These are phyloP conservation scores for Wickerhamomyces chambardii DNA, from an alignment of 805 yeast genomes.

Conservation along the genomic window DNA sequence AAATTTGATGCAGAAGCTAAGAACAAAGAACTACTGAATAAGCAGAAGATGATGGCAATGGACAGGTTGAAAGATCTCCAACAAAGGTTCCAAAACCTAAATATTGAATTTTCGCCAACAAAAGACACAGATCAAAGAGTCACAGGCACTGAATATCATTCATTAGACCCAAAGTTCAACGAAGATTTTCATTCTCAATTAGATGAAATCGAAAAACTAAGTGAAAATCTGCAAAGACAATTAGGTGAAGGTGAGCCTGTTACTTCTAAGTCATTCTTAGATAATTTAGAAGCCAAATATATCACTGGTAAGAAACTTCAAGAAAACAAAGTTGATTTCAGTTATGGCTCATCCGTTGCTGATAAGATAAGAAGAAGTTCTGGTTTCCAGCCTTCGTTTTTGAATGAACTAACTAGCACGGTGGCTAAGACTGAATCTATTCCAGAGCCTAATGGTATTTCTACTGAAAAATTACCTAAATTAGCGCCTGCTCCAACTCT, in stretches of 20 bases:
- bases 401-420: constrained; percentile 42
- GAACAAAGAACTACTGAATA: constrained; percentile 45
- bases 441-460: constrained; percentile 6
- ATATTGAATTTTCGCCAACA: constrained; percentile 36
- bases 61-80: constrained; percentile 68
- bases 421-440: constrained; percentile 30
- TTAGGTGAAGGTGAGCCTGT: constrained; percentile 4
- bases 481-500: neutral
- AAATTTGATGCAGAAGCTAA: constrained; percentile 47
- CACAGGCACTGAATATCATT: constrained; percentile 9
- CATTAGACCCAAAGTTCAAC: constrained; percentile 27
- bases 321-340: constrained; percentile 10
- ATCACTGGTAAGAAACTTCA: constrained; percentile 31
- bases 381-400: constrained; percentile 36
- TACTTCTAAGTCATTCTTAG: constrained; percentile 16
- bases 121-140: constrained; percentile 11
- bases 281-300: constrained; percentile 33
- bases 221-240: constrained; percentile 11
- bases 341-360: constrained; percentile 13
- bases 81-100: constrained; percentile 52
- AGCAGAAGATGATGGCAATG: constrained; percentile 58
- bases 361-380: constrained; percentile 22
- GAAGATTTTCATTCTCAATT: constrained; percentile 29
- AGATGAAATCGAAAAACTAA: constrained; percentile 17
- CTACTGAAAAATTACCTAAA: neutral